phyloP scores from a whole-genome alignment of 495 filamentous ascomycete species.

The Tuber calosporum region DNA sequence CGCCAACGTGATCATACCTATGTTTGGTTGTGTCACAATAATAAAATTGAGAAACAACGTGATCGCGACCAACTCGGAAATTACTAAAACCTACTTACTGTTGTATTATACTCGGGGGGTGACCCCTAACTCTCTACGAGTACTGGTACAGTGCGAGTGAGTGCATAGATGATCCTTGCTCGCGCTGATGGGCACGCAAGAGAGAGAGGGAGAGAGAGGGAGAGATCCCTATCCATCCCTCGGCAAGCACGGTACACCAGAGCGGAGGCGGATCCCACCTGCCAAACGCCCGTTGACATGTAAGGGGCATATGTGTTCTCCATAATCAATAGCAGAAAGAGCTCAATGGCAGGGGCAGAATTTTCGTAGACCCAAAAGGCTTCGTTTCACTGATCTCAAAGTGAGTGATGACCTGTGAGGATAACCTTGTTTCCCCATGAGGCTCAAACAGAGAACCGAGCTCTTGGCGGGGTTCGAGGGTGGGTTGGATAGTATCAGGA shows the following conservation, averaged over 20 bases:
- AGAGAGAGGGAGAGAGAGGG: no score
- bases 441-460: background rate
- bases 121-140: no score
- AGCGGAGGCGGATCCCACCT: background rate
- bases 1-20: no score
- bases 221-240: background rate
- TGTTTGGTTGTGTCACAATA: no score
- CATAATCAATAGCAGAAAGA: background rate
- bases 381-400: background rate
- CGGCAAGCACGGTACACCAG: background rate
- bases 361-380: background rate
- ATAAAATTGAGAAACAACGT: no score
- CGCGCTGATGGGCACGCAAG: background rate
- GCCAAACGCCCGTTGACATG: background rate
- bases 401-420: background rate
- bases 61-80: no score
- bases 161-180: background rate
- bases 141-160: no score
- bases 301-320: background rate
- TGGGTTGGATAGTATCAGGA: background rate
- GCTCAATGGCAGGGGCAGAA: background rate
- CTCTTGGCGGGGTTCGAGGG: background rate
- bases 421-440: background rate
- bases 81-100: no score
- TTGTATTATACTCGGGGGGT: no score